Evolutionary conservation across 192 early-diverging fungal species (phyloP).

Genomic region (Rhizoclosmatium sp.): DNA sequence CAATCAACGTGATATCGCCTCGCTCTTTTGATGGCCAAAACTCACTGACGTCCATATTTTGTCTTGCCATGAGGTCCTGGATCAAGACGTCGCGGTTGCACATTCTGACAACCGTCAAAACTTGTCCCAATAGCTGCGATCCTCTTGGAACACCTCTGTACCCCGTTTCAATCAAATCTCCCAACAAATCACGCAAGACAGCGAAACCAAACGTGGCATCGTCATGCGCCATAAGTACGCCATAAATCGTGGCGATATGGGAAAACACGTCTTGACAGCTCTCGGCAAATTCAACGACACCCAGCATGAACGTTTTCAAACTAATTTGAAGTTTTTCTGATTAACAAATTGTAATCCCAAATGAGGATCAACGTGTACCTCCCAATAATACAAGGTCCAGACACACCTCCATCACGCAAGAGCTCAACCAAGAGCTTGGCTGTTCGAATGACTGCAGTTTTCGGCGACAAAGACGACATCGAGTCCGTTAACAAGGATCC

Average conservation of each 20-base stretch:
- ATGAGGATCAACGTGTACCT: too few relatives aligned
- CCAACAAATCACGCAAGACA: background rate
- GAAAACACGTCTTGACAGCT: background rate
- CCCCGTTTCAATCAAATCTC: background rate
- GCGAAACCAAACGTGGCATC: background rate
- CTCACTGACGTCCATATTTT: background rate
- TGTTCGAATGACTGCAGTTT: conserved; percentile 1
- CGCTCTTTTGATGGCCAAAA: background rate
- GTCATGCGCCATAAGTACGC: background rate
- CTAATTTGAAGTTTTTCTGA: background rate
- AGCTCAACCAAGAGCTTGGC: background rate
- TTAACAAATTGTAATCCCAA: background rate
- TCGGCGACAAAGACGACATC: background rate
- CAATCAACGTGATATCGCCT: background rate
- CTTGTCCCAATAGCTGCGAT: background rate
- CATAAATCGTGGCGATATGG: conserved; percentile 11
- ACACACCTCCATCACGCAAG: background rate
- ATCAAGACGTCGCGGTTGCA: background rate
- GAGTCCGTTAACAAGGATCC: background rate
- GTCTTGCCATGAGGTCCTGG: background rate
- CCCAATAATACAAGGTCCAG: background rate
- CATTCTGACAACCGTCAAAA: conserved; percentile 4
- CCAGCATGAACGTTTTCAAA: background rate
- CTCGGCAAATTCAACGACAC: background rate
- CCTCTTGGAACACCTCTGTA: background rate